A percentile compares a stretch with the other conserved stretches of the same genome.
Evolutionary conservation across 345 rosid genomes (phyloP).

Genomic region (Ceriops decandra): DNA sequence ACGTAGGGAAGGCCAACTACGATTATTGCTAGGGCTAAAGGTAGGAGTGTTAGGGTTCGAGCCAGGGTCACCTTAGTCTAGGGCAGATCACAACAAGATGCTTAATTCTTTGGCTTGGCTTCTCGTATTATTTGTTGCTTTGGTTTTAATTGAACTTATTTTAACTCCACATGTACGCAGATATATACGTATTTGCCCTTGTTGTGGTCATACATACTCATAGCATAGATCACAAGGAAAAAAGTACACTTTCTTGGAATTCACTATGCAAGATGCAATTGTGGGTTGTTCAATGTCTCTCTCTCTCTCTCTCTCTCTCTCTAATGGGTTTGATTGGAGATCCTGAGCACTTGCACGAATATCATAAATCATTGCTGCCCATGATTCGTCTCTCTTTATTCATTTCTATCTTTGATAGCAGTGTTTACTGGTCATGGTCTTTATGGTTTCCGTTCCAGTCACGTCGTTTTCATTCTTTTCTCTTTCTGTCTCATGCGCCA

Average conservation of each 20-base stretch:
- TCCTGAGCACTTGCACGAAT: slow-evolving; percentile 19
- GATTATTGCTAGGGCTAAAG: neutral
- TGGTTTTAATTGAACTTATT: too few relatives aligned
- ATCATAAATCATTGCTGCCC: slow-evolving; percentile 18
- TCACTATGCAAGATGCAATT: neutral
- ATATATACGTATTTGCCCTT: too few relatives aligned
- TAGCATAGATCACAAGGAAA: neutral
- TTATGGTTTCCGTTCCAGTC: slow-evolving; percentile 51
- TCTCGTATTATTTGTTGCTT: too few relatives aligned
- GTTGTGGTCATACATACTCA: slow-evolving; percentile 1
- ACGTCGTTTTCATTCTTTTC: slow-evolving; percentile 41
- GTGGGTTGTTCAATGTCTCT: neutral
- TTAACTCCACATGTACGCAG: neutral
- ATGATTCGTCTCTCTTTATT: slow-evolving; percentile 31
- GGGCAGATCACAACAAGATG: neutral
- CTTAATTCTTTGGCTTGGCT: neutral
- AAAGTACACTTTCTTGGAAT: neutral
- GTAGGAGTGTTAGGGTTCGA: neutral
- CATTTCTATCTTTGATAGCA: slow-evolving; percentile 30
- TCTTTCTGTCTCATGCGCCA: neutral
- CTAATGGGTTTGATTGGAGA: slow-evolving; percentile 9
- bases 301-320: neutral
- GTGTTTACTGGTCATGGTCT: slow-evolving; percentile 23
- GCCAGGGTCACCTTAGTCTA: neutral
- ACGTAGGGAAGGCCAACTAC: neutral